Evolutionary conservation across 805 yeast species (phyloP).

Genomic region (Suhomyces sp.): DNA sequence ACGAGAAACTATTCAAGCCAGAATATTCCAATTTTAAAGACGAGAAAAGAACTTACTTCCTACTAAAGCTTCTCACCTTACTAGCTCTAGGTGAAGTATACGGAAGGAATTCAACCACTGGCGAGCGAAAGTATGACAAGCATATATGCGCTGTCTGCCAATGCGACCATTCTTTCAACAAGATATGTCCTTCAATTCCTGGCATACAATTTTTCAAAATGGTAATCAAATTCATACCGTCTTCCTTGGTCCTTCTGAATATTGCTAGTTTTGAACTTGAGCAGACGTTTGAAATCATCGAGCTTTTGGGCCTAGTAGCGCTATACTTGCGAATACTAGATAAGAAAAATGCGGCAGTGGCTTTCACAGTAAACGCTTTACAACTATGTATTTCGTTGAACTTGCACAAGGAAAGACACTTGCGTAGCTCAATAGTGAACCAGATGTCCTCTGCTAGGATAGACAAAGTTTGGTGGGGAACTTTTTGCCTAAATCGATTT

Average conservation of each 20-base stretch:
- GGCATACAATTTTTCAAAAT: constrained; percentile 20
- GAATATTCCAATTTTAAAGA: neutral
- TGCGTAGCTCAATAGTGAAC: constrained; percentile 7
- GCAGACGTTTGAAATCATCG: constrained; percentile 20
- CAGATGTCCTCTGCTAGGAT: constrained; percentile 3
- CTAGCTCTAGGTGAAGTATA: constrained; percentile 24
- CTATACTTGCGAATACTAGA: constrained; percentile 23
- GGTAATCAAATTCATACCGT: constrained; percentile 19
- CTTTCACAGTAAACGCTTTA: constrained; percentile 22
- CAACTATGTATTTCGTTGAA: constrained; percentile 26
- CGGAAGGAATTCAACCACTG: constrained; percentile 9
- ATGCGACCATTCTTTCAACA: neutral
- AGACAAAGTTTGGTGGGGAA: constrained; percentile 23
- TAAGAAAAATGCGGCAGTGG: constrained; percentile 25
- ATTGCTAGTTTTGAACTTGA: constrained; percentile 10
- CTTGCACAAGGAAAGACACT: constrained; percentile 17
- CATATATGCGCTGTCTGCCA: neutral
- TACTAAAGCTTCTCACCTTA: constrained; percentile 19
- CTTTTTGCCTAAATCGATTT: constrained; percentile 25
- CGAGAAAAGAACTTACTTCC: constrained; percentile 12
- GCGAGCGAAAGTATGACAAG: neutral
- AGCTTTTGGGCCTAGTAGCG: constrained; percentile 21
- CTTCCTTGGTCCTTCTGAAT: constrained; percentile 14
- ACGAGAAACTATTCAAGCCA: neutral
- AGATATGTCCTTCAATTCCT: constrained; percentile 11